Base-by-base conservation (phyloP, 2,329 filamentous ascomycete genomes). In the Colletotrichum tofieldiae region DNA sequence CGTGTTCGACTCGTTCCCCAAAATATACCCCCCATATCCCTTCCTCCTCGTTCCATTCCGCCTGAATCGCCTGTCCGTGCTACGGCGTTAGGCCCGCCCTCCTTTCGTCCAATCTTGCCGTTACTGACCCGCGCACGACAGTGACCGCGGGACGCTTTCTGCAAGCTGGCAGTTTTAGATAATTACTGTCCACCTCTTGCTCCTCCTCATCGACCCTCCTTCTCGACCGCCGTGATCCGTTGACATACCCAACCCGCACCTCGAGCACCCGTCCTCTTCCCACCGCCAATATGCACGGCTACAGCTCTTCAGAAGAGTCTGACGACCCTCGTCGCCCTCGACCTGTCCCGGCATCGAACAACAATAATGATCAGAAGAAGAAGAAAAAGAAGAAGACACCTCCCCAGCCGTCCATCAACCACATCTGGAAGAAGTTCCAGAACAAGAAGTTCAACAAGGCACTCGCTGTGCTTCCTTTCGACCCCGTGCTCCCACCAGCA, bases 351-450 rank as follows among this genome's bases (percentile, higher is more conserved):
- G 78, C 82, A 59, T 76, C 77, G 47, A 82, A 65, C 29, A 80
- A 71, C 61, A 82, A 78, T 37, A 80, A 70, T 18, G 82, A 82
- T 56, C 81, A 84, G 76, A 88, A 89, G 77, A 90, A 89, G 79
- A 87, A 86, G 76, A 89, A 89, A 78, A 89, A 87, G 82, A 84
- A 86, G 77, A 86, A 88, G 74, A 84, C 89, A 18, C 91, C 92
- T 0, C 91, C 92, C 0, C 92, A 93, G 78, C 86, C 90, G 77
- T 87, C 86, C 72, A 92, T 93, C 79, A 90, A 93, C 78, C 87
- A 87, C 70, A 90, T 92, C 73, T 93, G 92, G 92, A 87, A 87
- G 77, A 86, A 84, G 32, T 91, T 91, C 76, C 86, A 86, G 18
- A 86, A 88, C 76, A 81, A 81, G 67, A 88, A 89, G 72, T 93